These are phyloP conservation scores for Hyphopichia khmerensis DNA, from an alignment of 1,139 yeast genomes.

Conservation along the genomic window DNA sequence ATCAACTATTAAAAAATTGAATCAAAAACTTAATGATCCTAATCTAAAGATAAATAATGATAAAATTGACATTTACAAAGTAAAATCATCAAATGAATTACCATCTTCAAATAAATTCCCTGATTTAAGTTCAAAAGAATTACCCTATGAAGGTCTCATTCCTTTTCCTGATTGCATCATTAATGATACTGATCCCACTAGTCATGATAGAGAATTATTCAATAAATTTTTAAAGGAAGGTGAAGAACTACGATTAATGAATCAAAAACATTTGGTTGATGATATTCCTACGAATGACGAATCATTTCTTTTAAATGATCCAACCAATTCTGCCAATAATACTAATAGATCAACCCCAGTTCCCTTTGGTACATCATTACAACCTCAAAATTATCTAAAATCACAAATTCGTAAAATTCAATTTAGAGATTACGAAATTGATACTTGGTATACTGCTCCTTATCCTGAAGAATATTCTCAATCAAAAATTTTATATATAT, in stretches of 20 bases:
- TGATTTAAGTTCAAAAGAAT: slow-evolving; percentile 20
- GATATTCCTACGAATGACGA: not conserved
- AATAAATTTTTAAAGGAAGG: slow-evolving; percentile 28
- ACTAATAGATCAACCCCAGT: slow-evolving; percentile 14
- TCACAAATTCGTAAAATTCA: slow-evolving; percentile 54
- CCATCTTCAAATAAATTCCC: not conserved
- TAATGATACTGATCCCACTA: slow-evolving; percentile 58
- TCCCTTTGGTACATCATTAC: slow-evolving; percentile 9
- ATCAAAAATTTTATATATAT: slow-evolving; percentile 63
- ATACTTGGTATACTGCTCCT: slow-evolving; percentile 93
- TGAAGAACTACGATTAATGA: slow-evolving; percentile 14
- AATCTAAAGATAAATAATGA: not conserved
- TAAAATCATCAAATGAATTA: not conserved
- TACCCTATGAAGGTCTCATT: slow-evolving; percentile 68
- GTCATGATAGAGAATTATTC: slow-evolving; percentile 50
- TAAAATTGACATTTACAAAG: not conserved
- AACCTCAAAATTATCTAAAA: slow-evolving; percentile 11
- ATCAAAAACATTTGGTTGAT: slow-evolving; percentile 4
- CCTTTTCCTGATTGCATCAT: slow-evolving; percentile 62
- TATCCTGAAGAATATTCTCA: slow-evolving; percentile 84
- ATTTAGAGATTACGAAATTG: slow-evolving; percentile 70
- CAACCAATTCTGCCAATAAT: slow-evolving; percentile 7
- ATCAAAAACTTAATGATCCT: not conserved
- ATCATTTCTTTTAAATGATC: not conserved
- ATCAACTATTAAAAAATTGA: not conserved